These are phyloP conservation scores for Penicillium goetzii DNA, from an alignment of 495 filamentous ascomycete species.

Conservation along the genomic window DNA sequence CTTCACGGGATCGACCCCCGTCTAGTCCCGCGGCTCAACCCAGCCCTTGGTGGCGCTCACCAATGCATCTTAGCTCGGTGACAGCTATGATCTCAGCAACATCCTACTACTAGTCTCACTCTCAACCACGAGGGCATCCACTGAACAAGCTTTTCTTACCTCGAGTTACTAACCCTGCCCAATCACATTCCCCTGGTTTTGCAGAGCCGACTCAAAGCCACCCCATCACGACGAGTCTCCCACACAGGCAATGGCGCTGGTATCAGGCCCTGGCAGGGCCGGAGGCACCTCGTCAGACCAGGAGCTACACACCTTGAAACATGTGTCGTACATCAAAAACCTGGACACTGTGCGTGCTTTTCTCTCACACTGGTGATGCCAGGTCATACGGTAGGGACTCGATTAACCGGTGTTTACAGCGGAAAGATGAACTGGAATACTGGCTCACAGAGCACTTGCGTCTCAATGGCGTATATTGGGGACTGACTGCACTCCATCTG, in stretches of 20 bases:
- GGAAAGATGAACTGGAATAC: slow-evolving; percentile 93
- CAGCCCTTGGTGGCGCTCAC: slow-evolving; percentile 14
- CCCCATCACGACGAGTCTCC: slow-evolving; percentile 3
- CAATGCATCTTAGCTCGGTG: slow-evolving; percentile 25
- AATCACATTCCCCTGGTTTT: slow-evolving; percentile 9
- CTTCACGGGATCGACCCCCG: slow-evolving; percentile 17
- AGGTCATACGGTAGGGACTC: slow-evolving; percentile 9
- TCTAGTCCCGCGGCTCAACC: slow-evolving; percentile 22
- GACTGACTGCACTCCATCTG: slow-evolving; percentile 83
- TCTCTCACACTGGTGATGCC: slow-evolving; percentile 25
- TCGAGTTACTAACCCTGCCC: slow-evolving; percentile 22
- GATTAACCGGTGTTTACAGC: slow-evolving; percentile 56
- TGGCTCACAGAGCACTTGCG: slow-evolving; percentile 96
- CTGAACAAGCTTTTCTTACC: slow-evolving; percentile 16
- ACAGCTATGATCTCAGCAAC: slow-evolving; percentile 25
- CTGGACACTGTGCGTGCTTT: slow-evolving; percentile 73
- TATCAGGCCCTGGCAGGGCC: slow-evolving; percentile 63
- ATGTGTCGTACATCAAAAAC: slow-evolving; percentile 92
- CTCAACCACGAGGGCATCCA: not conserved
- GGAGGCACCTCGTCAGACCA: slow-evolving; percentile 50
- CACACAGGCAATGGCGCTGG: slow-evolving; percentile 56
- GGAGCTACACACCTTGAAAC: slow-evolving; percentile 69
- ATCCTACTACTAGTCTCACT: not conserved
- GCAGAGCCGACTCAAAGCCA: slow-evolving; percentile 11
- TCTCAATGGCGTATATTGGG: slow-evolving; percentile 96